Evolutionary conservation across 1,139 yeast species (phyloP), one percentile per base, ranked within the genome.

Genomic region (Zygoascus hellenicus): DNA sequence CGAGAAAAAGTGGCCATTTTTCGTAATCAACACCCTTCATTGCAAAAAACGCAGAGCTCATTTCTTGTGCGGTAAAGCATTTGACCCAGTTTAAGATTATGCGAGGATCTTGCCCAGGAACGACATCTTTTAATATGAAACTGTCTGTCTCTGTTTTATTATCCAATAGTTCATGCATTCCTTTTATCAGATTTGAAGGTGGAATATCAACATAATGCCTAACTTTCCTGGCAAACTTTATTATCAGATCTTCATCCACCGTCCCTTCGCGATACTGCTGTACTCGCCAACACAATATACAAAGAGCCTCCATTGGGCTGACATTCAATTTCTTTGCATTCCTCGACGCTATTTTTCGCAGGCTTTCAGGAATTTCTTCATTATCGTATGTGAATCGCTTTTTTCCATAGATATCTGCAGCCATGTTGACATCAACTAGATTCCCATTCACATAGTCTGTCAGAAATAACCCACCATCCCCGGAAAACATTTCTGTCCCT

Each of bases 1-100:
- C 45, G 37, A 64, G 48, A 43, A 63, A 63, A 15, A 46, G 48
- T 1, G 68, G 67, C 66, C 67, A 64, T 17, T 29, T 39, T 9
- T 33, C 22, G 38, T 42, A 47, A 5, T 32, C n/a, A 9, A 44
- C 48, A 1, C 36, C 47, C 3, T 42, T 47, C 59, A 62, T 58
- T 9, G 46, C 48, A n/a, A 42, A 37, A n/a, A 60, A 37, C 5
- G 64, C 62, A 11, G 49, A 47, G 9, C 39, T 13, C 19, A 57
- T 36, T 3, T 56, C 46, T 2, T 49, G 41, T 1, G 59, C 58
- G n/a, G 34, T 28, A 5, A 56, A 45, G 35, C 64, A 59, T 6
- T 43, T 33, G 14, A 56, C 43, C 63, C 64, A 61, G 9, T 38
- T 41, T n/a, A 17, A 7, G 7, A 22, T 22, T 22, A 22, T 22